phyloP scores from a whole-genome alignment of 805 yeast genomes.

The Debaryomyces maramus region DNA sequence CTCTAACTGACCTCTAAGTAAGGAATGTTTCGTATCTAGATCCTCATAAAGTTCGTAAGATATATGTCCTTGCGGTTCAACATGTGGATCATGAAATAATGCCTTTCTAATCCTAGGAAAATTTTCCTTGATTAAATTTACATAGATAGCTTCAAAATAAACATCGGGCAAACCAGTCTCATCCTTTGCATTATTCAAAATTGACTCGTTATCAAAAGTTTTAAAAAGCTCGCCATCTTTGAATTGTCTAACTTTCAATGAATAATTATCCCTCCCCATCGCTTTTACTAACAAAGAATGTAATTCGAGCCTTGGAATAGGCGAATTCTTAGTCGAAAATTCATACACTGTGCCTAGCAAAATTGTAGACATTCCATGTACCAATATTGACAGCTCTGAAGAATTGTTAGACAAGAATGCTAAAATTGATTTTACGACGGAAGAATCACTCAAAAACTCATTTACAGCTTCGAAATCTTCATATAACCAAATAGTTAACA shows the following conservation, averaged over 20 bases:
- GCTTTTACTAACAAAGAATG: slow-evolving; percentile 63
- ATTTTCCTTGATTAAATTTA: slow-evolving; percentile 67
- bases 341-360: slow-evolving; percentile 80
- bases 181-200: slow-evolving; percentile 58
- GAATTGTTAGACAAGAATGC: slow-evolving; percentile 55
- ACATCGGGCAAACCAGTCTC: slow-evolving; percentile 87
- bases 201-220: slow-evolving; percentile 52
- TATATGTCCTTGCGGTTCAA: slow-evolving; percentile 67
- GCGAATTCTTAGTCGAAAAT: slow-evolving; percentile 63
- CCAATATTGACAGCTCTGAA: slow-evolving; percentile 50
- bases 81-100: slow-evolving; percentile 67
- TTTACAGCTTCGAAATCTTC: slow-evolving; percentile 75
- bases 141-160: slow-evolving; percentile 65
- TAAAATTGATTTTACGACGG: slow-evolving; percentile 66
- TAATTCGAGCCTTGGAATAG: slow-evolving; percentile 58
- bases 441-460: slow-evolving; percentile 67
- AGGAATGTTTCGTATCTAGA: slow-evolving; percentile 37
- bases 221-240: slow-evolving; percentile 57
- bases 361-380: slow-evolving; percentile 71
- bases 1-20: slow-evolving; percentile 23
- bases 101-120: slow-evolving; percentile 66
- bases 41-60: slow-evolving; percentile 61
- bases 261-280: slow-evolving; percentile 80
- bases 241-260: slow-evolving; percentile 70
- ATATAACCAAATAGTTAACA: slow-evolving; percentile 72